Evolutionary conservation across 2,329 filamentous ascomycete genomes (phyloP).

Genomic region (Pseudohalonectria lignicola): DNA sequence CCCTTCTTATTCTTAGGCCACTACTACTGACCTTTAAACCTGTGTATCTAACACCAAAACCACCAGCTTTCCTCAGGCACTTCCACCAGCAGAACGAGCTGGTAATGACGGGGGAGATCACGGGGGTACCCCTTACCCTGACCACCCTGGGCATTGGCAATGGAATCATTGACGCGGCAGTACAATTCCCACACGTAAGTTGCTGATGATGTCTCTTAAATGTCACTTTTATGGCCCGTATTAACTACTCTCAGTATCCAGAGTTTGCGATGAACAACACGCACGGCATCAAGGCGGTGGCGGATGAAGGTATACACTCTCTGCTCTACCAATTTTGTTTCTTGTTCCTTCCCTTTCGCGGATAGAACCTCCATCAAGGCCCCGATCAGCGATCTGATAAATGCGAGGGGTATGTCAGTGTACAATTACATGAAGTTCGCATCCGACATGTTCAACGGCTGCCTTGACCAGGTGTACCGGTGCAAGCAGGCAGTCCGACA

Average conservation of each 20-base stretch:
- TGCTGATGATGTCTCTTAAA: too few relatives aligned
- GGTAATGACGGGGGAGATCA: slow-evolving; percentile 21
- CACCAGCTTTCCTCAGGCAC: slow-evolving; percentile 41
- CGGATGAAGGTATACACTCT: slow-evolving; percentile 1
- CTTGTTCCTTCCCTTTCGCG: too few relatives aligned
- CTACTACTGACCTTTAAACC: too few relatives aligned
- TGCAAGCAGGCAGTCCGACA: slow-evolving; percentile 4
- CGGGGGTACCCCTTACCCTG: slow-evolving; percentile 27
- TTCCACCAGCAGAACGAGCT: slow-evolving; percentile 44
- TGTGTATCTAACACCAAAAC: too few relatives aligned
- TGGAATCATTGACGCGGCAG: slow-evolving; percentile 7
- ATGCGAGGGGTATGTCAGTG: too few relatives aligned
- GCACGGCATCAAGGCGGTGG: slow-evolving; percentile 14
- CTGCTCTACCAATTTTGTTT: too few relatives aligned
- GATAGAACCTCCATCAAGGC: too few relatives aligned
- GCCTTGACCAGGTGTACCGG: slow-evolving; percentile 30
- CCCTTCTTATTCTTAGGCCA: too few relatives aligned
- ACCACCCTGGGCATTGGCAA: slow-evolving; percentile 31
- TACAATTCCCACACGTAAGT: slow-evolving; percentile 6
- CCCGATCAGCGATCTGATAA: too few relatives aligned
- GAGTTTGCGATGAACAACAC: slow-evolving; percentile 39
- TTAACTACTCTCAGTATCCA: slow-evolving; percentile 12
- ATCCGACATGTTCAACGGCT: slow-evolving; percentile 25
- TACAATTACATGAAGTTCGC: slow-evolving; percentile 6
- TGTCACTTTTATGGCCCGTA: too few relatives aligned